Base-by-base conservation (phyloP, 192 early-diverging fungal species). In the Umbelopsis sp. region DNA sequence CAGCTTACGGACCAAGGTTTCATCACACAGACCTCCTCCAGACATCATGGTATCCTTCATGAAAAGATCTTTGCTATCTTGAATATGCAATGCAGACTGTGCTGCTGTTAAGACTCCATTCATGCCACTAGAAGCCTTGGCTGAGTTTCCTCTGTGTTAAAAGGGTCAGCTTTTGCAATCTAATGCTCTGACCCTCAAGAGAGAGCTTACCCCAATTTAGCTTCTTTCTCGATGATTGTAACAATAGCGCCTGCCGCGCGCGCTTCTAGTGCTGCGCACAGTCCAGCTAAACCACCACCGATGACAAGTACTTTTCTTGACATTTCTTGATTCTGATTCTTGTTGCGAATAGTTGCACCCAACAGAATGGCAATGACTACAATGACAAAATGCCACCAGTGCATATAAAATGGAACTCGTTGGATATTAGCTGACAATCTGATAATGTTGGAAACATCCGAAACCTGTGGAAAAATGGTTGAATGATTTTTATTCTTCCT, bases 111-210 rank as follows among this genome's bases (percentile, higher is more conserved):
- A 77, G 11, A 84, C 91, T 25, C 91, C 91, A 80, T 92, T 93
- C 79, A 93, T 93, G 47, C 92, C 92, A 17, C 90, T 91, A 6
- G 92, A 91, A 12, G 92, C 92, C 80, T 93, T 93, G 75, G 91
- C 92, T 62, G 92, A 93, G 83, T 93, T 93, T 4, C 91, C 91
- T 34, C 56, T 62, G 34, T 16, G 3, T 4, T n/a, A 32, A 20
- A 62, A 4, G 14, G 7, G 25, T 51, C 8, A 53, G 26, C 26
- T 26, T 0, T n/a, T 6, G 16, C 0, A 0, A 25, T 17, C 0
- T 0, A 3, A n/a, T 31, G 12, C 0, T 29, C 20, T 56, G 29
- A 2, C 4, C 26, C 11, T 29, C 56, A 3, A 36, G 21, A 22
- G 21, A 52, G 11, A 26, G 26, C 62, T 72, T 72, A 77, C 76